Conservation (phyloP, 805 yeast genomes). For the Barnettozyma siamensis region DNA sequence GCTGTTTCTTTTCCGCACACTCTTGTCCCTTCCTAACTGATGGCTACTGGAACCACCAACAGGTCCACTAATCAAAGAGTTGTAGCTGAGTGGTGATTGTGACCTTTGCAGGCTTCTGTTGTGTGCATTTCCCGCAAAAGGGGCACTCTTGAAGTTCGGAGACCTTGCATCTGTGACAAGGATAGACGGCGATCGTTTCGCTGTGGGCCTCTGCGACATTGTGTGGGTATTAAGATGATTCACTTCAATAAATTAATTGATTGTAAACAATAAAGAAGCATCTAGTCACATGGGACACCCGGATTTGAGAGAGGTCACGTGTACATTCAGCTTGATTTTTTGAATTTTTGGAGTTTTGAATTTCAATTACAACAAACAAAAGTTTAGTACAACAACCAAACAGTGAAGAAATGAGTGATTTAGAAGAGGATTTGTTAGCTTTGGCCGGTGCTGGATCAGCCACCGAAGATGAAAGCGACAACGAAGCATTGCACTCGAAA, state of each 20-base stretch:
- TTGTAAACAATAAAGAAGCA: too few relatives aligned
- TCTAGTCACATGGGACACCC: too few relatives aligned
- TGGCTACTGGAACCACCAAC: background rate
- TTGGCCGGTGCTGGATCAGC: constrained; percentile 70
- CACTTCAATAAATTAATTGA: too few relatives aligned
- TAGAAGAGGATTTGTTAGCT: constrained; percentile 94
- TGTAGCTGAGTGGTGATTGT: constrained; percentile 1
- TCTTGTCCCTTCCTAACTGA: constrained; percentile 2
- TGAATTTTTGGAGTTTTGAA: background rate
- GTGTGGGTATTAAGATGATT: too few relatives aligned
- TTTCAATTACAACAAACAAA: too few relatives aligned
- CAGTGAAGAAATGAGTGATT: constrained; percentile 39
- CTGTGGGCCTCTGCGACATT: constrained; percentile 45
- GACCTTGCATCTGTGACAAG: constrained; percentile 85
- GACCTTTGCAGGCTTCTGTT: constrained; percentile 6
- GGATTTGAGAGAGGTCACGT: too few relatives aligned
- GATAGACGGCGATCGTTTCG: constrained; percentile 89
- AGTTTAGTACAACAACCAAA: background rate
- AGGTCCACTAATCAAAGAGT: background rate
- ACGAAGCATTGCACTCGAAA: constrained; percentile 31
- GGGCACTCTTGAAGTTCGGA: constrained; percentile 53
- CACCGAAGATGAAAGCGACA: constrained; percentile 25
- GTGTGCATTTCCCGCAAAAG: constrained; percentile 63
- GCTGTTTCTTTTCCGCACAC: constrained; percentile 15
- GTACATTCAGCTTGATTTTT: too few relatives aligned